Conservation (phyloP, 176 grass and related monocot species). For the Elymus sibiricus region DNA sequence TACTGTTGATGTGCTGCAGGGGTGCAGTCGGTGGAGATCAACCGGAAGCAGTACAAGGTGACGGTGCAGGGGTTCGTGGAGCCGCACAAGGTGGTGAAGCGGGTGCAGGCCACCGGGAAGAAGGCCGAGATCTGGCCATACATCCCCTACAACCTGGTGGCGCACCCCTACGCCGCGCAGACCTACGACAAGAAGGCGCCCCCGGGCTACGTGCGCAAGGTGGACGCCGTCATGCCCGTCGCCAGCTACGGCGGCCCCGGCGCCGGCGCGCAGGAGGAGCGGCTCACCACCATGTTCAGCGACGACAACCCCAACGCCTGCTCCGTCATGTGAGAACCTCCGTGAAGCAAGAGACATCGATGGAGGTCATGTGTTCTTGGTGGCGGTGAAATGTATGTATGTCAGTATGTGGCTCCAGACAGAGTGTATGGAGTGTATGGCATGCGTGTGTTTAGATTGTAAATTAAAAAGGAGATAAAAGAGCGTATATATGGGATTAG, state of each 20-base stretch:
- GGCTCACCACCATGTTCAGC: constrained; percentile 75
- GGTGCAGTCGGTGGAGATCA: constrained; percentile 82
- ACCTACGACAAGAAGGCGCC: constrained; percentile 82
- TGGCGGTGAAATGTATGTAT: not conserved
- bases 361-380: not conserved
- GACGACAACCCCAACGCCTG: constrained; percentile 98
- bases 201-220: constrained; percentile 76
- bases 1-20: constrained; percentile 22
- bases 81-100: constrained; percentile 72
- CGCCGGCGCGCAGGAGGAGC: constrained; percentile 48
- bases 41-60: constrained; percentile 87
- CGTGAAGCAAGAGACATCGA: not conserved
- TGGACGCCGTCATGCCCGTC: constrained; percentile 53
- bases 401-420: not conserved
- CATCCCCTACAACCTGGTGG: constrained; percentile 79
- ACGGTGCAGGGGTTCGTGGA: constrained; percentile 82
- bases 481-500: not conserved
- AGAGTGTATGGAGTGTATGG: not conserved
- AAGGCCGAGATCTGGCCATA: constrained; percentile 97
- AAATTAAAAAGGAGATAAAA: not conserved
- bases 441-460: not conserved
- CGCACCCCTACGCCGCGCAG: constrained; percentile 57
- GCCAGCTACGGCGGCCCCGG: constrained; percentile 46
- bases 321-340: constrained; percentile 66
- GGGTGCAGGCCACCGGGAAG: constrained; percentile 85